Percentiles rank a stretch among this genome's conserved stretches.
These are phyloP conservation scores for Naegleria lovaniensis DNA, from an alignment of 208 protist genomes.

Conservation along the genomic window DNA sequence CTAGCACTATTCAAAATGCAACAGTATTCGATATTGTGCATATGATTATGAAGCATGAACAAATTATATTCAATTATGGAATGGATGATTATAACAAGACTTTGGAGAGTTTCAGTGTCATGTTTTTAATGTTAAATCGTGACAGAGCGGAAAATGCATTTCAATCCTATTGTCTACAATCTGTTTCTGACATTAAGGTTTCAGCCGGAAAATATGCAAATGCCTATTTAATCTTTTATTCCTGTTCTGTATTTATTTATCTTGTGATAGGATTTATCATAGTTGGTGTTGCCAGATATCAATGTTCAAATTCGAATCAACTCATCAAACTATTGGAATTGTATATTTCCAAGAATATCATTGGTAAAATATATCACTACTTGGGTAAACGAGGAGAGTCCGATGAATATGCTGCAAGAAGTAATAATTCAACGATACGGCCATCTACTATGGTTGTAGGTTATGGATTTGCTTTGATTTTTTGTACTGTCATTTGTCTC, in stretches of 20 bases:
- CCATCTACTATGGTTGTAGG: too few species aligned
- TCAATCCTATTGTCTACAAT: not conserved
- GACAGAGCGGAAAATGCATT: not conserved
- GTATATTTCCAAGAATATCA: not conserved
- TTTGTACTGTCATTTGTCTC: too few species aligned
- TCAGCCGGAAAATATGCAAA: not conserved
- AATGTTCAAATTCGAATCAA: not conserved
- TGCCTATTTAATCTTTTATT: not conserved
- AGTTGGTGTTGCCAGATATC: not conserved
- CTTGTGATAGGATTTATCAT: not conserved
- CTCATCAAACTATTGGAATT: not conserved
- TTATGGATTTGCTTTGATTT: too few species aligned
- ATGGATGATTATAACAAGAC: not conserved
- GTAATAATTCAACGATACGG: too few species aligned
- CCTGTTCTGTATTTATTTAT: not conserved
- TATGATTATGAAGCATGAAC: not conserved
- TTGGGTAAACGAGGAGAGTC: too few species aligned
- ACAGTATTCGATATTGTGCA: not conserved
- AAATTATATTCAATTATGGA: too few species aligned
- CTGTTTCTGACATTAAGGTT: too few species aligned
- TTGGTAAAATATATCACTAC: not conserved
- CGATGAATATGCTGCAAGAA: too few species aligned
- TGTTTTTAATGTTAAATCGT: not conserved
- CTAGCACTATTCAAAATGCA: not conserved
- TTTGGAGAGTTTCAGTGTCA: not conserved